Evolutionary conservation across 2,329 filamentous ascomycete species (phyloP).

Genomic region (Ceratocystis diversiconidia): DNA sequence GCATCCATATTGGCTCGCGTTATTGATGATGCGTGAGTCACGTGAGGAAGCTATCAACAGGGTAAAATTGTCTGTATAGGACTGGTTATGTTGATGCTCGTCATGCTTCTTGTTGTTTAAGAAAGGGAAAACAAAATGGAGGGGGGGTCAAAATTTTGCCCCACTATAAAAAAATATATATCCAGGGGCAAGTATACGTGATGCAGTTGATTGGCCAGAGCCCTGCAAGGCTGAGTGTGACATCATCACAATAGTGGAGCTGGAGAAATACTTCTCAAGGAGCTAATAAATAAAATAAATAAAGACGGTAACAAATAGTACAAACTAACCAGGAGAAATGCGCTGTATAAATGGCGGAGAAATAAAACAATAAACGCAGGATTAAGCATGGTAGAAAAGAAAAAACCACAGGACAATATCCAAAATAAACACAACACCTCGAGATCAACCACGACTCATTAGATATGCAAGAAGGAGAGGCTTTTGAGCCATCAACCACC

Average conservation of each 20-base stretch:
- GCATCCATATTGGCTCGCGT: slow-evolving; percentile 10
- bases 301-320: slow-evolving; percentile 5
- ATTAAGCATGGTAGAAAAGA: background rate
- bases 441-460: slow-evolving; percentile 9
- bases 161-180: slow-evolving; percentile 5
- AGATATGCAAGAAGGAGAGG: slow-evolving; percentile 4
- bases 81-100: too few relatives aligned
- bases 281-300: slow-evolving; percentile 5
- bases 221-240: background rate
- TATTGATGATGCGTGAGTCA: too few relatives aligned
- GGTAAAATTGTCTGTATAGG: too few relatives aligned
- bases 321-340: slow-evolving; percentile 10
- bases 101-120: too few relatives aligned
- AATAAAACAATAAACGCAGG: slow-evolving; percentile 5
- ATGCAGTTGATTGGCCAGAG: background rate
- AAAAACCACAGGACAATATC: background rate
- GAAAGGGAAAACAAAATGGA: background rate
- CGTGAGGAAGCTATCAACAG: too few relatives aligned
- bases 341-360: slow-evolving; percentile 12
- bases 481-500: background rate
- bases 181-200: background rate
- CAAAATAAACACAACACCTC: background rate
- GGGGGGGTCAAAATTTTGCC: background rate
- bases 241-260: background rate
- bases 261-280: too few relatives aligned